Conservation (phyloP, 1,284 basidiomycete genomes). For the Ceratobasidium sp. region DNA sequence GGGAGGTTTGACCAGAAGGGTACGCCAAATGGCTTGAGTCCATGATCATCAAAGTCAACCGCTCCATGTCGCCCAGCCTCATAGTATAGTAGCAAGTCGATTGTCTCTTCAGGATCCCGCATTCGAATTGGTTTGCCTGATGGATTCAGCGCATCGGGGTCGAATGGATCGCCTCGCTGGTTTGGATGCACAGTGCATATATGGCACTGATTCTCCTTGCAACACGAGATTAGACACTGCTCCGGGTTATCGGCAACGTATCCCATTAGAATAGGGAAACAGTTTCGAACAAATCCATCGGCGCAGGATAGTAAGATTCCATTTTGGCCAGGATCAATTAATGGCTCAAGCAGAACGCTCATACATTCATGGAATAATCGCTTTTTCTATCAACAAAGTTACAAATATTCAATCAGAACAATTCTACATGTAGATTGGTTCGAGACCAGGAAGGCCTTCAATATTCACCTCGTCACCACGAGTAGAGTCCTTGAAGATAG, state of each 20-base stretch:
- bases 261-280: conserved; percentile 57
- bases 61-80: neutral
- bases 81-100: neutral
- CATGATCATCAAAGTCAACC: conserved; percentile 2
- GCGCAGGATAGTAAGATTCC: conserved; percentile 14
- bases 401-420: no score
- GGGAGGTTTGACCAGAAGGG: conserved; percentile 52
- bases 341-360: neutral
- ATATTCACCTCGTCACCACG: neutral
- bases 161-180: neutral
- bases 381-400: neutral
- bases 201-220: neutral
- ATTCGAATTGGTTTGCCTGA: neutral
- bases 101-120: neutral
- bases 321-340: neutral
- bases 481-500: neutral
- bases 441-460: no score
- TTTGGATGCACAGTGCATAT: neutral
- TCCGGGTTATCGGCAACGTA: conserved; percentile 31
- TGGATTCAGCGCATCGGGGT: neutral
- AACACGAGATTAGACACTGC: conserved; percentile 23
- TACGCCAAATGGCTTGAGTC: neutral
- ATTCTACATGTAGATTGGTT: no score
- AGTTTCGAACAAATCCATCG: conserved; percentile 1
- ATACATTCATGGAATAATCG: conserved; percentile 34